Evolutionary conservation across 2,329 filamentous ascomycete species (phyloP).

Genomic region (Cordyceps militaris): DNA sequence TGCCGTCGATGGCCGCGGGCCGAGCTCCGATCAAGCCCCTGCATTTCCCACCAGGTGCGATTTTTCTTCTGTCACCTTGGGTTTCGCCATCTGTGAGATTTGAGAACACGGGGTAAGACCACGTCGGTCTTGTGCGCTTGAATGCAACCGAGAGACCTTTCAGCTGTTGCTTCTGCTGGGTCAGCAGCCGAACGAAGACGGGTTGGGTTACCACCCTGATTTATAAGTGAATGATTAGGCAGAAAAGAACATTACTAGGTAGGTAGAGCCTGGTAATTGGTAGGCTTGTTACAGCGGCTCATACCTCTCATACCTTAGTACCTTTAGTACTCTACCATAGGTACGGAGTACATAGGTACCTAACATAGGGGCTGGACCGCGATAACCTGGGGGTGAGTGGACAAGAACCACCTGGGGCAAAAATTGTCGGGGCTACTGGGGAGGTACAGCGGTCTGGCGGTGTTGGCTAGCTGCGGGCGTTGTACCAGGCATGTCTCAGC

Average conservation of each 20-base stretch:
- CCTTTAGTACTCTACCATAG: too few relatives aligned
- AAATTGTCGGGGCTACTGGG: neutral
- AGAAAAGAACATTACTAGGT: too few relatives aligned
- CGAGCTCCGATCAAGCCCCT: conserved; percentile 9
- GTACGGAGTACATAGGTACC: too few relatives aligned
- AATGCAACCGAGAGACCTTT: neutral
- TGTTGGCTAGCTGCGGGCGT: neutral
- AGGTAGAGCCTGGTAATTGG: too few relatives aligned
- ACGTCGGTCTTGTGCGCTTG: neutral
- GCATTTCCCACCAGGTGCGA: neutral
- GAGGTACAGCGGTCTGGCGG: neutral
- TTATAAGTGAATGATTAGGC: too few relatives aligned
- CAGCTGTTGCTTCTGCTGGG: neutral
- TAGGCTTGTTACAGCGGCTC: too few relatives aligned
- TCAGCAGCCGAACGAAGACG: neutral
- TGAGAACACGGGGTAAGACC: conserved; percentile 1
- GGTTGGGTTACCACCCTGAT: neutral
- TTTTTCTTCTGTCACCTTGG: neutral
- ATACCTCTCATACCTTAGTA: too few relatives aligned
- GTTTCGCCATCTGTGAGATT: neutral
- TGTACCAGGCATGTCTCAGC: conserved; percentile 5
- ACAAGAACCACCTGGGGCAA: neutral
- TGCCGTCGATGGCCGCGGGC: conserved; percentile 6
- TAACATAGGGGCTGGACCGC: too few relatives aligned
- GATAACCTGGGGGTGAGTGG: neutral